Base-by-base conservation (phyloP, 441 rosid genomes). In the Sinapis alba region DNA sequence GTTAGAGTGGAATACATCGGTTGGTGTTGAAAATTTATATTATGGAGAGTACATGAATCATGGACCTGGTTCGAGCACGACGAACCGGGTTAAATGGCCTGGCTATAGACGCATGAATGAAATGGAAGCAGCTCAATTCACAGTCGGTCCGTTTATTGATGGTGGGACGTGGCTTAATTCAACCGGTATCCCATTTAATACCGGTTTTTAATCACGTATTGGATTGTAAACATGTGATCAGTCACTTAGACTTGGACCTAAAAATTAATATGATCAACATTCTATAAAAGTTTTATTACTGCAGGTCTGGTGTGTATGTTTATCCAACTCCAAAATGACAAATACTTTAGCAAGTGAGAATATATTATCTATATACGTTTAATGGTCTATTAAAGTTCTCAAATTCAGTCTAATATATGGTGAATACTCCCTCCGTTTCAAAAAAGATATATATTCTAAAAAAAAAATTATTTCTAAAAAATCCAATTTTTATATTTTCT, bases 31-130 rank as follows among this genome's bases (percentile, higher is more conserved):
- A 20, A 84, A 84, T 0, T 73, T 87, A 1, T 83, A 79, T 67
- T 87, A 84, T 7, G 86, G 85, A 38, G 89, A 87, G 79, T 87
- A 84, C 13, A 57, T 24, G 82, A 87, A 87, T 71, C 51, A 60
- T 13, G 89, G 91, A 0, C 71, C 83, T 1, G 86, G 89, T 18
- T 68, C 92, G 10, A 80, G 78, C 41, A 78, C 83, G 13, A 77
- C 74, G 0, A 62, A 61, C 9, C 78, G 92, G 54, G 88, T 88
- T 51, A 69, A 73, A n/a, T 87, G 91, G 91, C 75, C 87, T 12
- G 87, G 89, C 63, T 87, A 74, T 28, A 68, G 64, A 32, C 76
- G 76, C 11, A 81, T 86, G 3, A 61, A 63, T 18, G 78, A 26
- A 19, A 51, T 13, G 0, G 88, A 79, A 75, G 88, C 92, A 0